Conservation (phyloP, 2,329 filamentous ascomycete genomes). For the Penicillium janthinellum region DNA sequence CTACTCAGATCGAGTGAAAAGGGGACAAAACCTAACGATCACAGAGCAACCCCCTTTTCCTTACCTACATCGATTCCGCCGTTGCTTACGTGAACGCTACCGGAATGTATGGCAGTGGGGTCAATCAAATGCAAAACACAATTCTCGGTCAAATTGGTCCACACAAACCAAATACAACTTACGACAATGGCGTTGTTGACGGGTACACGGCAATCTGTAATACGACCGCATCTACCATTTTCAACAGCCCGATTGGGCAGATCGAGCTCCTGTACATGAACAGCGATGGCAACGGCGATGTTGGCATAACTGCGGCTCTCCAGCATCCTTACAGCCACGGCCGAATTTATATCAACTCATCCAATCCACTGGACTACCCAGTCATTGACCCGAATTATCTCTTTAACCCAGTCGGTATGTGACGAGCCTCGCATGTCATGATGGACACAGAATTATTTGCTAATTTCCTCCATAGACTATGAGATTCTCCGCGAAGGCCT, state of each 20-base stretch:
- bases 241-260: conserved; percentile 27
- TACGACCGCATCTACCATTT: conserved; percentile 27
- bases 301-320: conserved; percentile 32
- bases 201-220: conserved; percentile 34
- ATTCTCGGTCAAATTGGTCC: conserved; percentile 21
- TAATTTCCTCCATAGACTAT: conserved; percentile 16
- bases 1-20: not conserved
- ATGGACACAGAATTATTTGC: not conserved
- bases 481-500: conserved; percentile 30
- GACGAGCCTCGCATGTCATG: not conserved
- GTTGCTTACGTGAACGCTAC: conserved; percentile 32
- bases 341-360: conserved; percentile 35
- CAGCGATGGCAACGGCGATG: conserved; percentile 29
- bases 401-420: conserved; percentile 27
- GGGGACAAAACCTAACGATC: conserved; percentile 5
- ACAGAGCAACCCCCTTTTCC: conserved; percentile 28
- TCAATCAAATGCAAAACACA: conserved; percentile 13
- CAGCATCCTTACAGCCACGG: conserved; percentile 36
- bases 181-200: conserved; percentile 25
- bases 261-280: conserved; percentile 35
- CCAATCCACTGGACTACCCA: conserved; percentile 31
- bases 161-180: conserved; percentile 29
- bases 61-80: conserved; percentile 33
- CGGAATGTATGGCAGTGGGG: conserved; percentile 20
- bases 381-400: conserved; percentile 36